Percentiles rank a stretch among this genome's conserved stretches.
Conservation (phyloP, 352 stramenopile genomes). For the Pythium dissimile region DNA sequence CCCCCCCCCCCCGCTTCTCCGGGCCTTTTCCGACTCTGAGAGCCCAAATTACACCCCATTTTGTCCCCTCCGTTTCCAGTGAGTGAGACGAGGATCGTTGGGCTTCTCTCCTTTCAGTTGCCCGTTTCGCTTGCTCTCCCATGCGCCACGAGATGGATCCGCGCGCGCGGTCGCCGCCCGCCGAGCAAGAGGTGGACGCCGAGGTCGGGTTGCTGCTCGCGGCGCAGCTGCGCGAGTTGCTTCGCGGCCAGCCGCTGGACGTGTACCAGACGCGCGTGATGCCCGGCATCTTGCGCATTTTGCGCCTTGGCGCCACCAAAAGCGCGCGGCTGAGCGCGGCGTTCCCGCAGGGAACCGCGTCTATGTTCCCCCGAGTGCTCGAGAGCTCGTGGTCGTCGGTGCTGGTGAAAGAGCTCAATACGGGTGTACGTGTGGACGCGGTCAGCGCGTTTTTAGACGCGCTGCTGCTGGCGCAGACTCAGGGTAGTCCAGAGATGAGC, state of each 20-base stretch:
- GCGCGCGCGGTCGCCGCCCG: slow-evolving; percentile 12
- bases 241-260: slow-evolving; percentile 18
- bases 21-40: no score
- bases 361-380: slow-evolving; percentile 16
- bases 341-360: slow-evolving; percentile 3
- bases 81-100: slow-evolving; percentile 4
- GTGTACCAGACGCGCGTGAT: slow-evolving; percentile 6
- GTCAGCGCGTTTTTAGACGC: slow-evolving; percentile 23
- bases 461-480: slow-evolving; percentile 21
- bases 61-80: background rate
- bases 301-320: slow-evolving; percentile 22
- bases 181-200: slow-evolving; percentile 22
- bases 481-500: slow-evolving; percentile 16
- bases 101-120: background rate
- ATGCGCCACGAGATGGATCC: slow-evolving; percentile 26
- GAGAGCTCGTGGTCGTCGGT: slow-evolving; percentile 25
- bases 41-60: background rate
- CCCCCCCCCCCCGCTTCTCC: no score
- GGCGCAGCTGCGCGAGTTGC: slow-evolving; percentile 20
- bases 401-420: slow-evolving; percentile 16
- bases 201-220: slow-evolving; percentile 21
- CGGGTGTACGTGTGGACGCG: slow-evolving; percentile 15
- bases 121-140: no score
- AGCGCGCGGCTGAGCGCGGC: slow-evolving; percentile 14
- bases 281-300: slow-evolving; percentile 14